Conservation (phyloP, 495 filamentous ascomycete species). For the Letharia lupina region DNA sequence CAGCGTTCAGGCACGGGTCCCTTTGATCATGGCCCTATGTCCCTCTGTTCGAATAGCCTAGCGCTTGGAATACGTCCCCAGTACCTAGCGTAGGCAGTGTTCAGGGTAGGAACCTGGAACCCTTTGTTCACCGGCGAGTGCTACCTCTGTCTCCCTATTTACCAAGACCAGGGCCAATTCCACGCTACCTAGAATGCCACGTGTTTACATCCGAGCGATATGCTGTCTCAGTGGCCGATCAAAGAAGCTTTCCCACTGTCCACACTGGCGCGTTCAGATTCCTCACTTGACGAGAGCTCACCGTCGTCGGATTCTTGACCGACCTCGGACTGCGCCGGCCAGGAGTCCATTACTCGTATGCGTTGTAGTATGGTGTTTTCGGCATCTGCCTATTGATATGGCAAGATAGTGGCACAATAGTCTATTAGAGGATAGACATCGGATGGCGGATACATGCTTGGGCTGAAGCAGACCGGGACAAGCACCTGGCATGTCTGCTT, state of each 20-base stretch:
- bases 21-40: no score
- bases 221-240: not conserved
- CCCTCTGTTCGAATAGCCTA: no score
- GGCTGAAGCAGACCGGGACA: not conserved
- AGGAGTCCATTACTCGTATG: not conserved
- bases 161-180: not conserved
- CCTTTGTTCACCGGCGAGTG: no score
- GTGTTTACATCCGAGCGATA: not conserved
- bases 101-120: no score
- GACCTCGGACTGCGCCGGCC: not conserved
- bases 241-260: not conserved
- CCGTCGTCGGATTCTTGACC: not conserved
- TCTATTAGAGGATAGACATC: not conserved
- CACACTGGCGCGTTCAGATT: not conserved
- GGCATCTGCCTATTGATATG: not conserved
- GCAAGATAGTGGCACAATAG: not conserved
- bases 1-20: not conserved
- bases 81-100: no score
- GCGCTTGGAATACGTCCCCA: no score
- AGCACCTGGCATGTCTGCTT: not conserved
- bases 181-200: not conserved
- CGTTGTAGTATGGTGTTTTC: not conserved
- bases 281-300: not conserved
- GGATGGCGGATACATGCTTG: not conserved
- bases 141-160: no score